These are phyloP conservation scores for Solanum gandarillasii DNA, from an alignment of 257 asterid genomes.

Conservation along the genomic window DNA sequence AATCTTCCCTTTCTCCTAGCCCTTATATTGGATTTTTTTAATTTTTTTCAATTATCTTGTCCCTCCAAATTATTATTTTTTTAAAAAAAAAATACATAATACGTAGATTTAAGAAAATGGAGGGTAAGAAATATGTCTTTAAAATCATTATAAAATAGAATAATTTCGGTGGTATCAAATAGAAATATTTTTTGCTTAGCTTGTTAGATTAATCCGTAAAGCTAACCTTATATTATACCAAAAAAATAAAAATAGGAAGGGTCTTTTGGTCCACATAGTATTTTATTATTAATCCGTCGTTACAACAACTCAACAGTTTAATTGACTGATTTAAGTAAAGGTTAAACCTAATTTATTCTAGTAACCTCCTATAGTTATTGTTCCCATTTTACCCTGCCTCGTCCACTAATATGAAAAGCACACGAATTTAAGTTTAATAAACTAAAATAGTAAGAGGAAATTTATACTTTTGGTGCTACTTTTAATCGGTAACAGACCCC, in stretches of 20 bases:
- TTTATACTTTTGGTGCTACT: background rate
- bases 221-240: background rate
- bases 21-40: background rate
- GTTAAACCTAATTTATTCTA: slow-evolving; percentile 5
- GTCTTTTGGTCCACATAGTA: background rate
- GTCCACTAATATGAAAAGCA: background rate
- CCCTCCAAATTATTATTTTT: background rate
- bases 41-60: background rate
- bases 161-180: background rate
- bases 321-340: slow-evolving; percentile 20
- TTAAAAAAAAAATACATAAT: no score
- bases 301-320: slow-evolving; percentile 22
- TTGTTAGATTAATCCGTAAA: background rate
- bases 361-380: slow-evolving; percentile 9
- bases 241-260: background rate
- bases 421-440: background rate
- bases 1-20: background rate
- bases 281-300: background rate
- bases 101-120: background rate
- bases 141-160: background rate
- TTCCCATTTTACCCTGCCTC: background rate
- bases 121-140: background rate
- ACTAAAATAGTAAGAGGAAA: background rate
- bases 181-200: background rate
- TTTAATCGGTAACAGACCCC: background rate